A percentile compares a stretch with the other conserved stretches of the same genome.
phyloP scores from a whole-genome alignment of 2,329 filamentous ascomycete genomes.

The Gliomastix tumulicola region DNA sequence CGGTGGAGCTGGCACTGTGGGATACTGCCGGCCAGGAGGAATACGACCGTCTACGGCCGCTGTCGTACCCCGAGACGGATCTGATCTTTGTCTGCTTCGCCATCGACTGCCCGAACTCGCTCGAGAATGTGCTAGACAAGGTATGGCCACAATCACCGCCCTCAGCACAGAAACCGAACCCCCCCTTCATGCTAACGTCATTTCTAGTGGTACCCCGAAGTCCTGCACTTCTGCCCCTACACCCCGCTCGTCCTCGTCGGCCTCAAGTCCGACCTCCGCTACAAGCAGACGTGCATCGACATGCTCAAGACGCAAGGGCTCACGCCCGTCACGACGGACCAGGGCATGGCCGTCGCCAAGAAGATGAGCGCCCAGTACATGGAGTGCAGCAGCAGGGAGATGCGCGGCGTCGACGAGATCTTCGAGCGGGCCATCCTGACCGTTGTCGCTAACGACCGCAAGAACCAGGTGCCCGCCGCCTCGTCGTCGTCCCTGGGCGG shows the following conservation, averaged over 20 bases:
- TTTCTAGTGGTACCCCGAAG: constrained; percentile 92
- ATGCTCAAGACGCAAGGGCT: constrained; percentile 97
- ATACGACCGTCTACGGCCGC: constrained; percentile 89
- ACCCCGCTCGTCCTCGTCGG: constrained; percentile 93
- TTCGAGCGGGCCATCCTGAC: constrained; percentile 89
- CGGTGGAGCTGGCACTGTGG: constrained; percentile 94
- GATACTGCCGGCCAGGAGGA: constrained; percentile 98
- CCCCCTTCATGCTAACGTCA: constrained; percentile 1
- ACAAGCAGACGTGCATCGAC: constrained; percentile 95
- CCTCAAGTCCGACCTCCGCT: constrained; percentile 92
- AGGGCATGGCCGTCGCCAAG: constrained; percentile 78
- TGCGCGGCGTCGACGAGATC: constrained; percentile 92
- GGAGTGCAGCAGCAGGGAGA: constrained; percentile 98
- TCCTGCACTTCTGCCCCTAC: constrained; percentile 97
- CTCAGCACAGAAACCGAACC: neutral
- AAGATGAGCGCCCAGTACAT: constrained; percentile 96
- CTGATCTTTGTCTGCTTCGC: constrained; percentile 98
- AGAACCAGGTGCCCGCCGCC: constrained; percentile 47
- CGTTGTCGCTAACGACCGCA: constrained; percentile 74
- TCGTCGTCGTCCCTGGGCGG: constrained; percentile 21
- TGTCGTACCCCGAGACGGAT: constrained; percentile 97
- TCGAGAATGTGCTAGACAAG: constrained; percentile 99
- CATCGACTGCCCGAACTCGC: constrained; percentile 95
- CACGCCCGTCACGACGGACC: constrained; percentile 86
- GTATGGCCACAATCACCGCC: constrained; percentile 36